Conservation (phyloP, 2,329 filamentous ascomycete genomes). For the Balansia obtecta region DNA sequence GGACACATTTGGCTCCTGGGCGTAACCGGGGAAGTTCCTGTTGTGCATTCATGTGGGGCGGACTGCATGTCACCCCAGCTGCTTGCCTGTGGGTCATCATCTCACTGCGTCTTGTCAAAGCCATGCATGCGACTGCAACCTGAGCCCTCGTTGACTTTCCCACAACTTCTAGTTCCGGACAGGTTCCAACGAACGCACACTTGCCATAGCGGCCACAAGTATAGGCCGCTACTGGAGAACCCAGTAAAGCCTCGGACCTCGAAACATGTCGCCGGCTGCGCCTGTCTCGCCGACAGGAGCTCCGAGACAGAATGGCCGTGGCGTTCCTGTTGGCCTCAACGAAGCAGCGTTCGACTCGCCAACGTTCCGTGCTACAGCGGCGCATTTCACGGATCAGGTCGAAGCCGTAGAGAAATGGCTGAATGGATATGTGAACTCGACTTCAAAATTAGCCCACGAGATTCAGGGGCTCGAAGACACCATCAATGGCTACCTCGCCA, state of each 20-base stretch:
- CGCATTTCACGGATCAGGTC: constrained; percentile 84
- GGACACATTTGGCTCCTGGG: neutral
- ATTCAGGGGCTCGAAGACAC: constrained; percentile 66
- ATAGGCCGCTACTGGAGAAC: constrained; percentile 4
- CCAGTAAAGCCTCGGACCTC: neutral
- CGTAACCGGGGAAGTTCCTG: neutral
- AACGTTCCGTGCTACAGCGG: constrained; percentile 76
- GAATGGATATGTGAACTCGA: constrained; percentile 43
- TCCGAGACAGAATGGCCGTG: constrained; percentile 18
- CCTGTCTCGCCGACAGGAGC: constrained; percentile 2
- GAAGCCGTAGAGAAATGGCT: constrained; percentile 91
- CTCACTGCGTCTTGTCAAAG: neutral
- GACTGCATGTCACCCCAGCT: neutral
- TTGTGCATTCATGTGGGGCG: neutral
- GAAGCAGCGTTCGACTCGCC: constrained; percentile 95
- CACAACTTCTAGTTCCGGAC: neutral
- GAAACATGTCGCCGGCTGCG: constrained; percentile 12
- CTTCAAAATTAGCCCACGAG: constrained; percentile 44
- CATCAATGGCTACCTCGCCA: constrained; percentile 63
- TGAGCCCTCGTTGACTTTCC: neutral
- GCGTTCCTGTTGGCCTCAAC: constrained; percentile 70
- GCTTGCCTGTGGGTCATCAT: neutral
- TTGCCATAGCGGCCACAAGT: neutral
- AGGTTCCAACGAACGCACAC: neutral
- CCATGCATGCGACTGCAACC: neutral